Evolutionary conservation across 371 early-diverging fungal genomes (phyloP), one percentile per base, ranked within the genome.

Genomic region (Mortierella sp.): DNA sequence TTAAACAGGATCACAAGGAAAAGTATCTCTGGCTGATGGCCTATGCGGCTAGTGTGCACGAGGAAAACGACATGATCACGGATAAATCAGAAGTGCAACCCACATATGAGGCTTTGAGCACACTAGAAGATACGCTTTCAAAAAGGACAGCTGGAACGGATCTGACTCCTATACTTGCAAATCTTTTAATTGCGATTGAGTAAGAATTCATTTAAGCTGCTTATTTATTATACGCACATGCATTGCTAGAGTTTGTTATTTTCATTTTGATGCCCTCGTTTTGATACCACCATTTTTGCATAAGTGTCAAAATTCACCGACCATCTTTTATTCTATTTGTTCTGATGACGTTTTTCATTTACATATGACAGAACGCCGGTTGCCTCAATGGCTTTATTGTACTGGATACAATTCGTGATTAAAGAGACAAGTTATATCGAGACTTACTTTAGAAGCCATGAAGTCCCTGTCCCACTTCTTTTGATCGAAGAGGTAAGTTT

Each of bases 401-500:
- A 87, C 40, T 93, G 93, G 93, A 83, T 91, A 34, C 87, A 88
- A 57, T 86, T 89, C 57, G 83, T 91, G 63, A 83, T 91, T 1
- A 85, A 76, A 19, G 85, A 89, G 61, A 92, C 88, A 31, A 75
- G 84, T 26, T 92, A 88, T 72, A 92, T 89, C 66, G 89, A 88
- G 57, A 91, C 88, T 0, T 93, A 93, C 65, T 93, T 88, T 63
- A 86, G 88, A 47, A 84, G 88, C 49, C 84, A 86, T 2, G 91
- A 91, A 54, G 87, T 85, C 2, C 91, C 92, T 1, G 64, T 86
- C 2, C 86, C 91, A 19, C 82, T 90, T 49, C 68, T 91, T 17
- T 61, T 93, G 42, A 78, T 93, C 29, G 93, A 93, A 66, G 93
- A 88, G 83, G 83, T 77, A 67, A 32, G 61, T 55, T 26, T 8